phyloP scores from a whole-genome alignment of 805 yeast genomes.

The Teunomyces kruisii region DNA sequence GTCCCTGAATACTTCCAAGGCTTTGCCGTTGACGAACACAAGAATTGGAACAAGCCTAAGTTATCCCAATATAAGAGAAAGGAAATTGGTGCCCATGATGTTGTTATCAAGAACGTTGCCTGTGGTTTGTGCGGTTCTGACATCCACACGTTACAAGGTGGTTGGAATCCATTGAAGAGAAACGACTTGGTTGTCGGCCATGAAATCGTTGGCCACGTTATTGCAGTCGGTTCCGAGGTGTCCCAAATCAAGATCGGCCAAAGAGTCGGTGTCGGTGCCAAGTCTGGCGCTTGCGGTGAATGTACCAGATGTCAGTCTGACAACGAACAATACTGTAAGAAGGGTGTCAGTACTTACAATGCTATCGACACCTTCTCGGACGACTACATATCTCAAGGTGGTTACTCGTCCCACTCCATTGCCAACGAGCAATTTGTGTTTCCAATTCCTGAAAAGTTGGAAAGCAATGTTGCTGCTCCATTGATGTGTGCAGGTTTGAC shows the following conservation, averaged over 20 bases:
- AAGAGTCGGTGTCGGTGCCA: conserved; percentile 81
- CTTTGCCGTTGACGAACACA: conserved; percentile 50
- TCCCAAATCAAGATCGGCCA: conserved; percentile 59
- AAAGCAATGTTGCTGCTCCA: conserved; percentile 63
- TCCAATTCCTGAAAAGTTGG: conserved; percentile 52
- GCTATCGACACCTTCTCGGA: conserved; percentile 16
- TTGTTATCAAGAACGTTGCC: conserved; percentile 15
- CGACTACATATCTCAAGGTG: conserved; percentile 64
- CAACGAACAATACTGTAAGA: conserved; percentile 39
- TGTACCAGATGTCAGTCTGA: conserved; percentile 19
- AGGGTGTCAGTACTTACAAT: conserved; percentile 23
- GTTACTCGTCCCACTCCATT: conserved; percentile 66
- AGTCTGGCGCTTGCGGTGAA: conserved; percentile 53
- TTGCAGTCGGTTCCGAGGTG: conserved; percentile 59
- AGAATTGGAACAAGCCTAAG: conserved; percentile 58
- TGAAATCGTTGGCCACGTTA: conserved; percentile 42
- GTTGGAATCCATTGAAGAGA: conserved; percentile 46
- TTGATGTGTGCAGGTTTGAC: conserved; percentile 79
- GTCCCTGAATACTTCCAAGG: conserved; percentile 57
- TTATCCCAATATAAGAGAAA: conserved; percentile 51
- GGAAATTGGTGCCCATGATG: conserved; percentile 19
- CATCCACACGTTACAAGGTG: conserved; percentile 50
- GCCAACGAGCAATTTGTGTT: conserved; percentile 63
- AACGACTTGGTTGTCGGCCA: conserved; percentile 46
- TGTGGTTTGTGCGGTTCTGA: conserved; percentile 62